Conservation (phyloP, 2,329 filamentous ascomycete species). For the Onygenales sp. region DNA sequence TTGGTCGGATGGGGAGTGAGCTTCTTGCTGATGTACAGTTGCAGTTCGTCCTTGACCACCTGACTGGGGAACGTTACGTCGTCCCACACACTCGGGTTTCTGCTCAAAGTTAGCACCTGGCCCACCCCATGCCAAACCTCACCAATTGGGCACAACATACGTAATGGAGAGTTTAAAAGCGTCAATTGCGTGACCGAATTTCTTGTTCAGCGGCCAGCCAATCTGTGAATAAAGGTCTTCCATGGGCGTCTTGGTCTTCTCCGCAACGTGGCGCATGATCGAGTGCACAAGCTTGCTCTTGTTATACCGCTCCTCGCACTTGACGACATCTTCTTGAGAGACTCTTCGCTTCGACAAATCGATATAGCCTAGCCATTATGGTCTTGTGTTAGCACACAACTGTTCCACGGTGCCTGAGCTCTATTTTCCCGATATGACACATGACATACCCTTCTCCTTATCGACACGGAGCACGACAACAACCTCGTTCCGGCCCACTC, state of each 20-base stretch:
- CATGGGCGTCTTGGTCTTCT: conserved; percentile 92
- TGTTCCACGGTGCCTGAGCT: not conserved
- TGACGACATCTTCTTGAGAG: conserved; percentile 92
- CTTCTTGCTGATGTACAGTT: conserved; percentile 93
- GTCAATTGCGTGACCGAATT: conserved; percentile 92
- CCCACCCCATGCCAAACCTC: not conserved
- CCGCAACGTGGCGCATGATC: conserved; percentile 96
- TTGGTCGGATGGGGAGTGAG: conserved; percentile 98
- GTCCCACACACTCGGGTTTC: conserved; percentile 92
- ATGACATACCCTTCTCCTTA: conserved; percentile 79
- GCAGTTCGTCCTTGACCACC: conserved; percentile 76
- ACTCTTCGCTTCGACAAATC: conserved; percentile 98
- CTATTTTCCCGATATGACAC: not conserved
- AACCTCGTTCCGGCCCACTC: conserved; percentile 95
- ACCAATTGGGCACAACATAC: conserved; percentile 34
- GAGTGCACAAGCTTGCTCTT: conserved; percentile 99
- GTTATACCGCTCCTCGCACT: conserved; percentile 99
- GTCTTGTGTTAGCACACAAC: not conserved
- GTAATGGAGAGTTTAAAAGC: conserved; percentile 99
- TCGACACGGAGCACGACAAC: conserved; percentile 97
- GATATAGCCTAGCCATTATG: conserved; percentile 63
- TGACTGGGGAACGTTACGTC: conserved; percentile 84
- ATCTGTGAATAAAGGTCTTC: conserved; percentile 90
- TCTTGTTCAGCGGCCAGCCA: conserved; percentile 94
- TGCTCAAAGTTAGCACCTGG: conserved; percentile 23